phyloP scores from a whole-genome alignment of 176 grass and related monocot species.

The Ensete ventricosum region DNA sequence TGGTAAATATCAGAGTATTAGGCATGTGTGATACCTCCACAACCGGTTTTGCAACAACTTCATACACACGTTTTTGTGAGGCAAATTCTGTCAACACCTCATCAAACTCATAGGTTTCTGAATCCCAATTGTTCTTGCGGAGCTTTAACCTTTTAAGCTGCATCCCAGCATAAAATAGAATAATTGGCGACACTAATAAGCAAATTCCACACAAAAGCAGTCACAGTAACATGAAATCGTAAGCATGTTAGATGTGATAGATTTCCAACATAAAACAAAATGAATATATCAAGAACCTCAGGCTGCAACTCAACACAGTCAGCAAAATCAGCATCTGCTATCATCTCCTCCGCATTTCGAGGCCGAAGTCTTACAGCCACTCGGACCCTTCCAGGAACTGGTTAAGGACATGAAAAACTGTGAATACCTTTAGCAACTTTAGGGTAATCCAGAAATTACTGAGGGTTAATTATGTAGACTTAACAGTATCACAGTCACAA shows the following conservation, averaged over 20 bases:
- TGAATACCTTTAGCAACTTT: constrained; percentile 5
- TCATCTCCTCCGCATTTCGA: constrained; percentile 71
- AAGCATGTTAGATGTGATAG: neutral
- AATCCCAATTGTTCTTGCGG: constrained; percentile 98
- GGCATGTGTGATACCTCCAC: constrained; percentile 57
- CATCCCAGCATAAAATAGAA: constrained; percentile 23
- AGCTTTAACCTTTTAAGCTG: constrained; percentile 99
- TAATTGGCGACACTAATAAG: constrained; percentile 1
- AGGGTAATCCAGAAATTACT: neutral
- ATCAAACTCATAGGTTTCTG: constrained; percentile 89
- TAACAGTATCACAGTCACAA: neutral
- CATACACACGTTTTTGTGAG: constrained; percentile 98
- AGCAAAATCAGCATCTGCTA: constrained; percentile 85
- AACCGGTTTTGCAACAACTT: constrained; percentile 99
- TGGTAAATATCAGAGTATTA: neutral
- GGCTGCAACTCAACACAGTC: constrained; percentile 97
- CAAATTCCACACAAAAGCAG: neutral
- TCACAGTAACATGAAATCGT: neutral
- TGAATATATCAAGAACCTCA: constrained; percentile 40
- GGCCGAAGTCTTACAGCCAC: constrained; percentile 97
- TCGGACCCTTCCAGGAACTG: constrained; percentile 89
- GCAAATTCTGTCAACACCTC: constrained; percentile 97
- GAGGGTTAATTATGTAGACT: neutral
- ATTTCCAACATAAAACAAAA: neutral
- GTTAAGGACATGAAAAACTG: constrained; percentile 9